Conservation (phyloP, 148 eudicot genomes). For the Dianthus caryophyllus region DNA sequence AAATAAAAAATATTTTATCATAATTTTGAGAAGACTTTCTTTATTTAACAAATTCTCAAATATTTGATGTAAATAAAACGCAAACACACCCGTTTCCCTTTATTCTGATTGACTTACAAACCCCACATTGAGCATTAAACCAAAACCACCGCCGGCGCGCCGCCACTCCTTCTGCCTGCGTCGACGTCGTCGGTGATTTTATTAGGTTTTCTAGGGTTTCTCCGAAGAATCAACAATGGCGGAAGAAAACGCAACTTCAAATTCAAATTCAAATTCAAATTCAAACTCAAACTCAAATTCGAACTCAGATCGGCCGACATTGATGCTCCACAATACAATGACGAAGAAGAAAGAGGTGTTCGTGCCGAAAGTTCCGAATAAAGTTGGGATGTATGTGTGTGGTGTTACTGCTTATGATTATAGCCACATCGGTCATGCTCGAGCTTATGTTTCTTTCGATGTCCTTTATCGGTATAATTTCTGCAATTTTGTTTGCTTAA, state of each 20-base stretch:
- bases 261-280: not conserved
- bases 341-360: constrained; percentile 66
- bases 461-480: constrained; percentile 52
- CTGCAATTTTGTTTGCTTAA: not conserved
- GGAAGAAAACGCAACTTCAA: constrained; percentile 13
- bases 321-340: constrained; percentile 47
- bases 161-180: no score
- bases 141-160: no score
- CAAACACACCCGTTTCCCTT: no score
- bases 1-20: no score
- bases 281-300: no score
- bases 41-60: no score
- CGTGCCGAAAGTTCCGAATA: constrained; percentile 40
- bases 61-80: no score
- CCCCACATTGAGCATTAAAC: no score
- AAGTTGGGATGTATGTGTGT: constrained; percentile 79
- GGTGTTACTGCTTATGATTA: constrained; percentile 70
- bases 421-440: constrained; percentile 83
- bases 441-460: constrained; percentile 83
- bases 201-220: no score
- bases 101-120: no score
- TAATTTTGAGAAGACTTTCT: no score
- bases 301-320: constrained; percentile 5
- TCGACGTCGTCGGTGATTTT: no score
- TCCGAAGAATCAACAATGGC: constrained; percentile 20